Evolutionary conservation across 768 basidiomycete species (phyloP).

Genomic region (Cytidiella melzeri): DNA sequence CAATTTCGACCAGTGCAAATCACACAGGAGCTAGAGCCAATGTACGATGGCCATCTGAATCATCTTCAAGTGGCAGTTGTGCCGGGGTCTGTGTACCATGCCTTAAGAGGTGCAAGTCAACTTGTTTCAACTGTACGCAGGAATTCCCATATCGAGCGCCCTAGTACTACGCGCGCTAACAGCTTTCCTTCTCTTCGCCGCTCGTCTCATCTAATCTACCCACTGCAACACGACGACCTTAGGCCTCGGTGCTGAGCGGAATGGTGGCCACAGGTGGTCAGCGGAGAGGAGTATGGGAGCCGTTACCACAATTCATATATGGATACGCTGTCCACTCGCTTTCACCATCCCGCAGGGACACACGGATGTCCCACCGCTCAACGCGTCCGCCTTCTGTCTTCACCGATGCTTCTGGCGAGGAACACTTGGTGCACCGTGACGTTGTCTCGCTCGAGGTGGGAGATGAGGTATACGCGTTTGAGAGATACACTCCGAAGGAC

Average conservation of each 20-base stretch:
- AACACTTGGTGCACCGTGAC: constrained; percentile 60
- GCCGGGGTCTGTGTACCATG: no score
- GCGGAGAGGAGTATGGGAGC: constrained; percentile 49
- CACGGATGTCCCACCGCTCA: constrained; percentile 53
- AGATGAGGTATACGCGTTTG: constrained; percentile 96
- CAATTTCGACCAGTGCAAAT: no score
- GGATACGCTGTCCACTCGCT: constrained; percentile 88
- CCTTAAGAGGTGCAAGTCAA: no score
- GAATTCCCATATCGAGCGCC: no score
- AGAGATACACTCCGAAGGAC: constrained; percentile 70
- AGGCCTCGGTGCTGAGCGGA: background rate
- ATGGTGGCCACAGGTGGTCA: constrained; percentile 5
- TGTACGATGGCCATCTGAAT: no score
- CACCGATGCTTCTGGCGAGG: constrained; percentile 55
- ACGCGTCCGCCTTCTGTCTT: constrained; percentile 42
- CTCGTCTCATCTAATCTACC: background rate
- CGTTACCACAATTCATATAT: constrained; percentile 73
- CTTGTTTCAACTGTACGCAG: no score
- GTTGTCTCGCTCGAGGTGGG: constrained; percentile 89
- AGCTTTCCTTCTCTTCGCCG: no score
- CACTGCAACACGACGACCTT: background rate
- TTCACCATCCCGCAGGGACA: constrained; percentile 68
- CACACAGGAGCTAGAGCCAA: no score
- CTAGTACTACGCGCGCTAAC: no score
- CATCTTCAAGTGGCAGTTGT: no score